A percentile compares a stretch with the other conserved stretches of the same genome.
phyloP scores from a whole-genome alignment of 2,329 filamentous ascomycete genomes.

The Cordyceps militaris region DNA sequence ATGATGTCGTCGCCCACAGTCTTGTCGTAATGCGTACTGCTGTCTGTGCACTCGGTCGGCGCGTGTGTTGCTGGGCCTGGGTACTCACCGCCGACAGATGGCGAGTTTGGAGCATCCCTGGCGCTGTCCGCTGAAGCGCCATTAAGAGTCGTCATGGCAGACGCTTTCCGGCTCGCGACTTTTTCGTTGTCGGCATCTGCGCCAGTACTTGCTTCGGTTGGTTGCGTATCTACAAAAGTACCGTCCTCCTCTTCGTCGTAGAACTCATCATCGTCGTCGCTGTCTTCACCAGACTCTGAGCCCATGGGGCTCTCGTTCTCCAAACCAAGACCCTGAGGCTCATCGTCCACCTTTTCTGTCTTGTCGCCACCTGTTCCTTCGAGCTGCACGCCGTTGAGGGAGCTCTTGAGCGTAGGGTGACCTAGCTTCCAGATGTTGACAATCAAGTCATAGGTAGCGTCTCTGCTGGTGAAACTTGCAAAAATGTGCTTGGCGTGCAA shows the following conservation, averaged over 20 bases:
- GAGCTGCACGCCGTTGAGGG: conserved; percentile 78
- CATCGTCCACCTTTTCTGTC: conserved; percentile 70
- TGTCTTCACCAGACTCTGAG: conserved; percentile 52
- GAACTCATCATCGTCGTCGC: conserved; percentile 62
- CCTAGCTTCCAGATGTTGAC: conserved; percentile 98
- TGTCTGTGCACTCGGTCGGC: conserved; percentile 79
- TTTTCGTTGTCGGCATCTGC: conserved; percentile 53
- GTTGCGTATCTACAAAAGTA: conserved; percentile 57
- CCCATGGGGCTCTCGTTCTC: conserved; percentile 41
- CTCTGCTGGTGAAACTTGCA: conserved; percentile 87
- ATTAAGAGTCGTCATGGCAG: conserved; percentile 43
- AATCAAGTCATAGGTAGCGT: conserved; percentile 94
- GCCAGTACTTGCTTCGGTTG: conserved; percentile 30
- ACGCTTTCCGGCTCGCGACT: conserved; percentile 61
- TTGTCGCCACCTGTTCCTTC: conserved; percentile 82
- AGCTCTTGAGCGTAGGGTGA: conserved; percentile 85
- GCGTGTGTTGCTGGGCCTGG: conserved; percentile 77
- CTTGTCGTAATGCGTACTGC: conserved; percentile 73
- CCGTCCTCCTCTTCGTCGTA: conserved; percentile 76
- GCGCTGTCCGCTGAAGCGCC: conserved; percentile 41
- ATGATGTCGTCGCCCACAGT: conserved; percentile 79
- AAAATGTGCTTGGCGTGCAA: conserved; percentile 93
- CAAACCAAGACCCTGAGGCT: conserved; percentile 26
- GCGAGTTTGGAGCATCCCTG: conserved; percentile 38
- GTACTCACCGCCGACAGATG: conserved; percentile 54